These are phyloP conservation scores for Microstegium vimineum DNA, from an alignment of 176 grass and related monocot species.

Conservation along the genomic window DNA sequence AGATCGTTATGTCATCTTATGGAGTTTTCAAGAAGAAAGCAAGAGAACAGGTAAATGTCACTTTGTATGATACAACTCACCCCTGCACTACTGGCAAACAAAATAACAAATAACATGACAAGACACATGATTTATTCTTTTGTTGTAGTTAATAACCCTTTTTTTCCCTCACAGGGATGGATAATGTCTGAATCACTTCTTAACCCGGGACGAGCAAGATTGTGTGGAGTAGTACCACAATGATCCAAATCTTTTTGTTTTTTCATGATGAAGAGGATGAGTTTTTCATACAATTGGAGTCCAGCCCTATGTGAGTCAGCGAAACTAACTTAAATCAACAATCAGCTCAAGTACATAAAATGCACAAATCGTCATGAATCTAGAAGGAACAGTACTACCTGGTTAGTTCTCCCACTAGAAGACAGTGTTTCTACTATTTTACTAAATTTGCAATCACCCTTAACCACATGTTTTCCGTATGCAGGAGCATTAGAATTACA, in stretches of 20 bases:
- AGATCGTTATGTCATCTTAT: constrained; percentile 85
- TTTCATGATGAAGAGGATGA: not conserved
- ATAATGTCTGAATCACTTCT: constrained; percentile 94
- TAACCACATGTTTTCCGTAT: not conserved
- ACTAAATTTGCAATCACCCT: not conserved
- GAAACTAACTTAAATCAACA: not conserved
- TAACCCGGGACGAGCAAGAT: constrained; percentile 60
- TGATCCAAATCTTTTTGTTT: constrained; percentile 29
- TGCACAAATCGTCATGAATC: not conserved
- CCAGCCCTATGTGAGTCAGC: not conserved
- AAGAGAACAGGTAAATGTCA: constrained; percentile 72
- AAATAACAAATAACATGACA: not conserved
- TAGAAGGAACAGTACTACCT: not conserved
- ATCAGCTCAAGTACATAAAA: constrained; percentile 20
- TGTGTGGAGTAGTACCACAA: constrained; percentile 56
- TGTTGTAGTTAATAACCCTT: not conserved
- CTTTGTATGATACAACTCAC: not conserved
- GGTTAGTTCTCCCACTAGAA: not conserved
- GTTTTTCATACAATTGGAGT: constrained; percentile 26
- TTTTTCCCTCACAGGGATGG: constrained; percentile 62
- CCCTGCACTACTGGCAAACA: not conserved
- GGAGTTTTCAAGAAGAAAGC: constrained; percentile 88
- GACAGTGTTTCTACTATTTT: not conserved
- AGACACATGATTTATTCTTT: not conserved
- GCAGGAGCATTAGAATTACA: constrained; percentile 9